These are phyloP conservation scores for Venturia effusa DNA, from an alignment of 2,329 filamentous ascomycete species.

Conservation along the genomic window DNA sequence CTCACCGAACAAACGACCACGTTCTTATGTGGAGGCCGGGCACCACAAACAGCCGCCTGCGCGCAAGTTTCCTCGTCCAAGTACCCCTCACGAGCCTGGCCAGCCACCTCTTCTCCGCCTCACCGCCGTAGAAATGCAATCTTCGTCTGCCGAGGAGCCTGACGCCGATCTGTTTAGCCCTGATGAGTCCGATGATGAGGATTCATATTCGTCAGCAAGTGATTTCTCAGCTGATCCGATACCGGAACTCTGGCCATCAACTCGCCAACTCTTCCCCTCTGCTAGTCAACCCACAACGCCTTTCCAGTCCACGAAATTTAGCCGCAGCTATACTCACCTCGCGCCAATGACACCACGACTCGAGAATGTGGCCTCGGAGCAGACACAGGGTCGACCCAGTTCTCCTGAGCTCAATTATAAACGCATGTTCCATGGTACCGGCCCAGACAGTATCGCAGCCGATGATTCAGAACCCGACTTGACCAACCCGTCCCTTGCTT, in stretches of 20 bases:
- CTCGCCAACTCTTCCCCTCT: constrained; percentile 10
- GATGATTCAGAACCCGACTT: background rate
- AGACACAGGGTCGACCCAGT: constrained; percentile 18
- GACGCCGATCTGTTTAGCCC: background rate
- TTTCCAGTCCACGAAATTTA: constrained; percentile 4
- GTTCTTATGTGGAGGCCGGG: background rate
- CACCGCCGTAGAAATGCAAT: background rate
- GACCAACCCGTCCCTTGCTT: background rate
- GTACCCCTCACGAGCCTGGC: constrained; percentile 1
- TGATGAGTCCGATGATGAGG: constrained; percentile 5
- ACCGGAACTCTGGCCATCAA: constrained; percentile 14
- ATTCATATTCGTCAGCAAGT: constrained; percentile 9
- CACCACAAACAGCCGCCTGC: constrained; percentile 1
- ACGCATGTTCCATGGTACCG: constrained; percentile 26
- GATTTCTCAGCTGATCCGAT: background rate
- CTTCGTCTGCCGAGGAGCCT: background rate
- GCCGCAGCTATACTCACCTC: constrained; percentile 11
- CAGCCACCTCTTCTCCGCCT: constrained; percentile 1
- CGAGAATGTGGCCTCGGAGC: constrained; percentile 13
- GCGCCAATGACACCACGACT: constrained; percentile 15
- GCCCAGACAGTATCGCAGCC: constrained; percentile 6
- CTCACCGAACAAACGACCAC: background rate
- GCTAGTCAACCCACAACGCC: constrained; percentile 11
- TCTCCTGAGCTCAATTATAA: constrained; percentile 31
- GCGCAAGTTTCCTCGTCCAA: background rate